Evolutionary conservation across 2,329 filamentous ascomycete species (phyloP).

Genomic region (Didymella segeticola): DNA sequence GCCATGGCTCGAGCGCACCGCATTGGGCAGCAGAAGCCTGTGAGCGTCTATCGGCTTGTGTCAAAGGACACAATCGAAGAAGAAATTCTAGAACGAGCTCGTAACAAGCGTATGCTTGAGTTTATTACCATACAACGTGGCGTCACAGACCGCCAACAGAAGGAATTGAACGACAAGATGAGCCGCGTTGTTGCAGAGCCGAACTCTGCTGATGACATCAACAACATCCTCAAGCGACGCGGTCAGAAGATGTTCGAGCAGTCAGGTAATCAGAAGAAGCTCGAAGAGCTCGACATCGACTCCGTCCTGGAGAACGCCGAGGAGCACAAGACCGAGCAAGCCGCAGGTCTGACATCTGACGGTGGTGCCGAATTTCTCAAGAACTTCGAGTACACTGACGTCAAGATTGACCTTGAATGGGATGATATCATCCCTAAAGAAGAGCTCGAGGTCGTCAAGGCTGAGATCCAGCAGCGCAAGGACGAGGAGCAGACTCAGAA

Average conservation of each 20-base stretch:
- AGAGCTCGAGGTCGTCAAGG: conserved; percentile 86
- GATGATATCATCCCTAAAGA: conserved; percentile 98
- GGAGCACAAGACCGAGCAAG: conserved; percentile 93
- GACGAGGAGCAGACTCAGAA: conserved; percentile 83
- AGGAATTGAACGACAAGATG: conserved; percentile 75
- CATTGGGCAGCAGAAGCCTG: conserved; percentile 94
- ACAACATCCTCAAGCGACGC: conserved; percentile 92
- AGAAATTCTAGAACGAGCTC: conserved; percentile 92
- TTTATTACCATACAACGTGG: conserved; percentile 97
- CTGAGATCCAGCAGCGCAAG: conserved; percentile 82
- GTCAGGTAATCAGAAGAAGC: conserved; percentile 91
- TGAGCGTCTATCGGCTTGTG: conserved; percentile 94
- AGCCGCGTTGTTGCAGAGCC: conserved; percentile 75
- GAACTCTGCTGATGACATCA: conserved; percentile 91
- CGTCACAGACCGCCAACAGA: conserved; percentile 90
- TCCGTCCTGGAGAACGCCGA: conserved; percentile 96
- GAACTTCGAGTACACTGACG: conserved; percentile 91
- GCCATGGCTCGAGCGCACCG: conserved; percentile 98
- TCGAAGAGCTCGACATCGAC: conserved; percentile 97
- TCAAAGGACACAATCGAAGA: conserved; percentile 99
- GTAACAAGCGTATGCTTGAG: conserved; percentile 96
- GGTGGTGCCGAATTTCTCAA: conserved; percentile 96
- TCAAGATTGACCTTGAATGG: conserved; percentile 96
- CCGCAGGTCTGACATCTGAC: conserved; percentile 91
- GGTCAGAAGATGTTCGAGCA: conserved; percentile 99